phyloP scores from a whole-genome alignment of 352 stramenopile genomes.

The Phytophthora sansomeana region DNA sequence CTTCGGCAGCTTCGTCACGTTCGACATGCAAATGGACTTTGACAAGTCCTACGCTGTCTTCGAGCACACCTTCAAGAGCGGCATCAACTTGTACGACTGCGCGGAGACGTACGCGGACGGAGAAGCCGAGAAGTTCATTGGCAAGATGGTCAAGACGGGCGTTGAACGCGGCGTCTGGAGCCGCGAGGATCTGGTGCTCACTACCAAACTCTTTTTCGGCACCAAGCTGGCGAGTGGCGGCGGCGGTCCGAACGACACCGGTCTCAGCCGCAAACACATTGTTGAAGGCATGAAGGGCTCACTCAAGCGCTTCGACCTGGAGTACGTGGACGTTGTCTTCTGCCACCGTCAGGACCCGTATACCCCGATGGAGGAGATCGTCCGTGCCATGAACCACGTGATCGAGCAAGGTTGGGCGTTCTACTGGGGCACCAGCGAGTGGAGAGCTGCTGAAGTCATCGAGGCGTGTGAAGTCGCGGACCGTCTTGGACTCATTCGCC shows the following conservation, averaged over 20 bases:
- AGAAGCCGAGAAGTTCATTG: slow-evolving; percentile 46
- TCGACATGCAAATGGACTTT: slow-evolving; percentile 44
- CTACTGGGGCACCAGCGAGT: slow-evolving; percentile 82
- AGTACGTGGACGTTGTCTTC: slow-evolving; percentile 77
- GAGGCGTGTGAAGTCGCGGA: slow-evolving; percentile 53
- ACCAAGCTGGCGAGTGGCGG: slow-evolving; percentile 9
- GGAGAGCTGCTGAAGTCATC: slow-evolving; percentile 65
- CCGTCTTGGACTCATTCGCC: slow-evolving; percentile 53
- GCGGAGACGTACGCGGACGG: slow-evolving; percentile 53
- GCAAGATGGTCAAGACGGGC: slow-evolving; percentile 54
- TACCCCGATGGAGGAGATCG: slow-evolving; percentile 72
- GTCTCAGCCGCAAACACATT: slow-evolving; percentile 58
- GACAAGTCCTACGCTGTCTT: slow-evolving; percentile 43
- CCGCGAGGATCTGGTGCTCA: slow-evolving; percentile 59
- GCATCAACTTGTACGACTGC: slow-evolving; percentile 65
- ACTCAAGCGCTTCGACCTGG: slow-evolving; percentile 56
- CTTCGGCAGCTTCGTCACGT: slow-evolving; percentile 47
- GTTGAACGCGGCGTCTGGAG: slow-evolving; percentile 37
- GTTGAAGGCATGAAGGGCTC: slow-evolving; percentile 59
- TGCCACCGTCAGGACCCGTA: slow-evolving; percentile 68
- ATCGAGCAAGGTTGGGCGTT: slow-evolving; percentile 70
- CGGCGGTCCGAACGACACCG: slow-evolving; percentile 26
- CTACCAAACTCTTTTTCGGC: slow-evolving; percentile 64
- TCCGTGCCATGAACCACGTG: slow-evolving; percentile 76
- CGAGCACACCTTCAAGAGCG: slow-evolving; percentile 39